phyloP scores from a whole-genome alignment of 2,329 filamentous ascomycete genomes.

The Coniochaeta sp. region DNA sequence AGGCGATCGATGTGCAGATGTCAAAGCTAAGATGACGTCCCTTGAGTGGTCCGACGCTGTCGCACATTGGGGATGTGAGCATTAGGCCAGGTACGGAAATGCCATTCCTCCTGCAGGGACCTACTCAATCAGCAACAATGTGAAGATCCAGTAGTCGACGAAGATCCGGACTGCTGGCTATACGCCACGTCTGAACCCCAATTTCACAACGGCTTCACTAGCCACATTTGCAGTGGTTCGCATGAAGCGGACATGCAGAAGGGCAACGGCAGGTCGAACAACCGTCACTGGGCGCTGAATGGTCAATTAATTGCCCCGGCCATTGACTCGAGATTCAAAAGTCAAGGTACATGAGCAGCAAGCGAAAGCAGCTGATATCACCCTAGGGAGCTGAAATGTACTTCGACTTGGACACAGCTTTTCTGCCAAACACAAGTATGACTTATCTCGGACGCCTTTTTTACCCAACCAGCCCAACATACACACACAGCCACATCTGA shows the following conservation, averaged over 20 bases:
- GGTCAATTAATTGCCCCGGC: background rate
- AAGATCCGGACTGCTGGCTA: background rate
- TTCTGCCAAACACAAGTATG: background rate
- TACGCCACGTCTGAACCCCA: background rate
- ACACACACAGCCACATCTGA: background rate
- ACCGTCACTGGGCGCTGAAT: background rate
- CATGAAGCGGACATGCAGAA: background rate
- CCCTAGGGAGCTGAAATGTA: background rate
- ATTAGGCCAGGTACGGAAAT: background rate
- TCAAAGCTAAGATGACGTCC: background rate
- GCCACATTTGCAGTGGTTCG: background rate
- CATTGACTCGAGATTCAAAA: no score
- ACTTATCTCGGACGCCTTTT: background rate
- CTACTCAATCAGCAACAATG: background rate
- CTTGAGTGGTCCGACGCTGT: background rate
- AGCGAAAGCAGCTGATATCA: background rate
- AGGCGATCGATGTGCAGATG: background rate
- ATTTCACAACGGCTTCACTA: background rate
- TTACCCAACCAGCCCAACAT: no score
- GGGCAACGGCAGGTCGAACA: background rate
- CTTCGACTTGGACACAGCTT: background rate
- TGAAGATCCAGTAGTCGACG: no score
- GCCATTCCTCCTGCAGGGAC: background rate
- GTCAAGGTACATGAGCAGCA: background rate
- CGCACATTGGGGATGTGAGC: background rate